These are phyloP conservation scores for Alternaria incomplexa DNA, from an alignment of 2,329 filamentous ascomycete genomes.

Conservation along the genomic window DNA sequence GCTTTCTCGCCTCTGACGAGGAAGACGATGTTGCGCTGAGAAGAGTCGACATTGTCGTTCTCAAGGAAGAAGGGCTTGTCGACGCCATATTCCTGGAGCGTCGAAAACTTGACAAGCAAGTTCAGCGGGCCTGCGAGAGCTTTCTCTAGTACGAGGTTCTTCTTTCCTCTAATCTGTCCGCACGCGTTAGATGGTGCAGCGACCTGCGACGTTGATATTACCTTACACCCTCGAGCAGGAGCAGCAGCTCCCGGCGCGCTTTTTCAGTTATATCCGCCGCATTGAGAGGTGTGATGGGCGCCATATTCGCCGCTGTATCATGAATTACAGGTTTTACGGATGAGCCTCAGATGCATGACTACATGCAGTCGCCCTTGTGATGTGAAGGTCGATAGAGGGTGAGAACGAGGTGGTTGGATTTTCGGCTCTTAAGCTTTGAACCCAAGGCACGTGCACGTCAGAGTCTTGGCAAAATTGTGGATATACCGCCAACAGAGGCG, in stretches of 20 bases:
- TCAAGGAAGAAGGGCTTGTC: constrained; percentile 97
- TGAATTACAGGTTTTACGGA: constrained; percentile 10
- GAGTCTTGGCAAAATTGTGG: constrained; percentile 14
- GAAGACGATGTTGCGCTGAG: constrained; percentile 94
- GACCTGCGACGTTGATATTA: constrained; percentile 44
- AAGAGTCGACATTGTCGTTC: constrained; percentile 92
- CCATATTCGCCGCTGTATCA: constrained; percentile 57
- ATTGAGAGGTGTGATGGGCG: constrained; percentile 73
- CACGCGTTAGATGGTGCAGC: constrained; percentile 41
- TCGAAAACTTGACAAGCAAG: constrained; percentile 92
- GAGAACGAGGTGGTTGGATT: neutral
- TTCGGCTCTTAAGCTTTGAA: constrained; percentile 12
- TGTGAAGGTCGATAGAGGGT: constrained; percentile 9
- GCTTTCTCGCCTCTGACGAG: constrained; percentile 89
- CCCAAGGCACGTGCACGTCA: constrained; percentile 21
- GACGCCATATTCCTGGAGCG: constrained; percentile 94
- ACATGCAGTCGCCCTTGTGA: constrained; percentile 10
- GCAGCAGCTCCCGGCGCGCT: constrained; percentile 85
- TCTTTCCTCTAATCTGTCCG: constrained; percentile 90
- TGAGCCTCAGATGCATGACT: constrained; percentile 10
- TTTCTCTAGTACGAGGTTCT: constrained; percentile 94
- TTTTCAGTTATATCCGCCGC: constrained; percentile 78
- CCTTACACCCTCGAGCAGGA: constrained; percentile 94
- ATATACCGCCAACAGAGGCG: neutral
- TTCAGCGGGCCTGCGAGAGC: constrained; percentile 88